Conservation (phyloP, 106 monocot genomes). For the Dendrobium nobile region DNA sequence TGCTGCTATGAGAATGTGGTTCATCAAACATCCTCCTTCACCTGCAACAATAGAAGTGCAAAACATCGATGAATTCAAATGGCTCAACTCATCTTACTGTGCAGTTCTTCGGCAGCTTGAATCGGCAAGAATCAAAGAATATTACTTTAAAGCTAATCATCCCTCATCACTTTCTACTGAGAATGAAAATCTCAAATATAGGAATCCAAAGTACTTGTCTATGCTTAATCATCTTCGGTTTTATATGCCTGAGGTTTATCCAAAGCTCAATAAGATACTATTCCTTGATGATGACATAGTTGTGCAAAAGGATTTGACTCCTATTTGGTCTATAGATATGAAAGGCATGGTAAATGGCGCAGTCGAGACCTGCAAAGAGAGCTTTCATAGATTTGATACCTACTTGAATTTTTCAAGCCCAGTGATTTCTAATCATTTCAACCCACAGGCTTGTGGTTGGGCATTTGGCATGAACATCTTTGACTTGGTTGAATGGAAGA, state of each 20-base stretch:
- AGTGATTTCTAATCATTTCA: constrained; percentile 26
- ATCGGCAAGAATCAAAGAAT: constrained; percentile 58
- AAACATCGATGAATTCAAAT: constrained; percentile 72
- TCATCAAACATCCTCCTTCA: constrained; percentile 41
- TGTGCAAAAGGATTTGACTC: constrained; percentile 67
- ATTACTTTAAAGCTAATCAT: constrained; percentile 65
- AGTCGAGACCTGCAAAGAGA: constrained; percentile 78
- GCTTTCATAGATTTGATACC: constrained; percentile 70
- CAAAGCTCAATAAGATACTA: constrained; percentile 69
- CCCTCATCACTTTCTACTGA: constrained; percentile 60
- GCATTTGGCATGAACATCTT: constrained; percentile 44
- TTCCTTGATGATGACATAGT: constrained; percentile 84
- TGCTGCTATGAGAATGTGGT: constrained; percentile 78
- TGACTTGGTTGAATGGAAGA: constrained; percentile 36
- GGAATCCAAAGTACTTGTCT: constrained; percentile 75
- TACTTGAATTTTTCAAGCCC: constrained; percentile 70
- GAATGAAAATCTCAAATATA: constrained; percentile 68
- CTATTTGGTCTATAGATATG: constrained; percentile 61
- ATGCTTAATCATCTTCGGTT: constrained; percentile 84
- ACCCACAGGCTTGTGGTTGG: constrained; percentile 39
- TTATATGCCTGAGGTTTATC: constrained; percentile 82
- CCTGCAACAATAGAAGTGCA: constrained; percentile 58
- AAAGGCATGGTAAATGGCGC: constrained; percentile 82
- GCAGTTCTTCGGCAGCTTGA: constrained; percentile 73
- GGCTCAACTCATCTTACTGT: constrained; percentile 80